Percentiles rank a stretch among this genome's conserved stretches.
phyloP scores from a whole-genome alignment of 2,329 filamentous ascomycete species.

The Botryotinia calthae region DNA sequence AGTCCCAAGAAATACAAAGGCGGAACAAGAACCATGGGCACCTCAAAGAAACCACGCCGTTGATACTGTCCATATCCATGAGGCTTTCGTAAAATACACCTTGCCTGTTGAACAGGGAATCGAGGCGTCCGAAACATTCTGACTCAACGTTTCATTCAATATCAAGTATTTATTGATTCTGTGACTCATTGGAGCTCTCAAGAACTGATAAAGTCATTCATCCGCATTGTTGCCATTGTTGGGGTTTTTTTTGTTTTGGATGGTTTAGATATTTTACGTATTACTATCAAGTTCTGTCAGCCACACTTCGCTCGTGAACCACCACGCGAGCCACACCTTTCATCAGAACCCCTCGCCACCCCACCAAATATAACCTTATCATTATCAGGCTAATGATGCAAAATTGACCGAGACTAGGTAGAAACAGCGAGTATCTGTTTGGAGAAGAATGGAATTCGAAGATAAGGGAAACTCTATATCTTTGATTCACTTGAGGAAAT shows the following conservation, averaged over 20 bases:
- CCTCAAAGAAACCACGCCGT: slow-evolving; percentile 24
- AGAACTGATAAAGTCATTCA: background rate
- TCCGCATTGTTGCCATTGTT: background rate
- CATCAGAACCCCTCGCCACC: background rate
- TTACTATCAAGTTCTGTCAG: background rate
- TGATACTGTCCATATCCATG: slow-evolving; percentile 18
- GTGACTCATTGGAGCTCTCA: background rate
- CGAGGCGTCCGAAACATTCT: slow-evolving; percentile 11
- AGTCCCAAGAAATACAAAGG: slow-evolving; percentile 66
- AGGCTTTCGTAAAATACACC: slow-evolving; percentile 1
- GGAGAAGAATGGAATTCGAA: background rate
- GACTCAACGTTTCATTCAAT: background rate
- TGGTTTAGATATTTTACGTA: background rate
- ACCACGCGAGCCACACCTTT: background rate
- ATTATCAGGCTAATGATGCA: background rate
- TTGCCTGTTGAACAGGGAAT: background rate
- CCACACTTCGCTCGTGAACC: background rate
- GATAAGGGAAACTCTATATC: no score
- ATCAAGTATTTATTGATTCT: background rate
- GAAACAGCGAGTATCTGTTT: background rate
- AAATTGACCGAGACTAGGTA: background rate
- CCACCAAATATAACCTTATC: background rate
- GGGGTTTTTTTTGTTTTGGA: background rate
- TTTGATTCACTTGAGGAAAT: background rate
- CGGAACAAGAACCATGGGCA: slow-evolving; percentile 39